Conservation (phyloP, 352 stramenopile species). For the Pythium rhizo-oryzae region DNA sequence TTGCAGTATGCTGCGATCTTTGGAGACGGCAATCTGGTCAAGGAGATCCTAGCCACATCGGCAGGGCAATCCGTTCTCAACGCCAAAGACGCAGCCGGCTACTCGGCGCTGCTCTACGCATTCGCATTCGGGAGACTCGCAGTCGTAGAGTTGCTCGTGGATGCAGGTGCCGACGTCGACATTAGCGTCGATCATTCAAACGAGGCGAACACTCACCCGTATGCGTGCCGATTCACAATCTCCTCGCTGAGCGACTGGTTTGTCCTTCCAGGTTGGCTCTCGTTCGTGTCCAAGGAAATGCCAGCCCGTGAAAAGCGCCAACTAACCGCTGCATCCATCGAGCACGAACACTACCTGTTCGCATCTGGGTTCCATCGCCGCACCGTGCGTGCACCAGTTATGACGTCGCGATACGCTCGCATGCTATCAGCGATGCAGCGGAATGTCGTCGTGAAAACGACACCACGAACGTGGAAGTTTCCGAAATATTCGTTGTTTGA, state of each 20-base stretch:
- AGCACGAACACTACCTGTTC: constrained; percentile 41
- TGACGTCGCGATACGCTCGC: constrained; percentile 1
- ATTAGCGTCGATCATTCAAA: constrained; percentile 46
- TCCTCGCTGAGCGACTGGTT: constrained; percentile 50
- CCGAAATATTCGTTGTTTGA: constrained; percentile 29
- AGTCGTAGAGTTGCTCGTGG: constrained; percentile 33
- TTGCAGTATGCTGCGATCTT: constrained; percentile 53
- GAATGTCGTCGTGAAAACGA: constrained; percentile 14
- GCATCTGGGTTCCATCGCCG: constrained; percentile 49
- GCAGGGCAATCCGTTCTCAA: constrained; percentile 29
- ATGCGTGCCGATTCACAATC: constrained; percentile 53
- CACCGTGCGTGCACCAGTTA: constrained; percentile 20
- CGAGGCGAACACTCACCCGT: constrained; percentile 49
- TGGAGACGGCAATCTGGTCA: constrained; percentile 42
- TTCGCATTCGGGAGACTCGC: constrained; percentile 51
- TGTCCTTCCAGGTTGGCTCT: constrained; percentile 63
- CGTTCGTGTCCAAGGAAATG: constrained; percentile 34
- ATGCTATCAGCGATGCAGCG: not conserved
- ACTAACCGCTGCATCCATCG: constrained; percentile 31
- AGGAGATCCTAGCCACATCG: constrained; percentile 17
- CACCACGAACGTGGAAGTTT: constrained; percentile 32
- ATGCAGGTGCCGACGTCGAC: constrained; percentile 38
- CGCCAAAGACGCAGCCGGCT: constrained; percentile 40
- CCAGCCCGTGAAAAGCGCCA: constrained; percentile 31
- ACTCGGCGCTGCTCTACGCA: constrained; percentile 57